phyloP scores from a whole-genome alignment of 116 monocot species.

The Papilionanthe hybrid region DNA sequence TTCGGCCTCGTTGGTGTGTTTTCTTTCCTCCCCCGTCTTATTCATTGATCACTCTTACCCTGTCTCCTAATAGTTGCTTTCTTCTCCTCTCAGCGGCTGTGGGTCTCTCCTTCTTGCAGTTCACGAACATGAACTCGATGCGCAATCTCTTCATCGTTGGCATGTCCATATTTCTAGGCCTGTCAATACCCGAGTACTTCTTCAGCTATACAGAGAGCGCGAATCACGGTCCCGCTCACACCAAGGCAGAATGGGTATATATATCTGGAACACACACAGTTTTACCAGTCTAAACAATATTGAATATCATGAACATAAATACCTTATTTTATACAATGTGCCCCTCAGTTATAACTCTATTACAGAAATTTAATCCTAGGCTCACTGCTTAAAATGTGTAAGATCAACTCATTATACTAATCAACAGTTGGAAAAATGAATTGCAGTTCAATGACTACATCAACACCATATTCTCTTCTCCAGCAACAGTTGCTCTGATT shows the following conservation, averaged over 20 bases:
- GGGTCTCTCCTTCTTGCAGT: conserved; percentile 95
- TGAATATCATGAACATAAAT: too few species aligned
- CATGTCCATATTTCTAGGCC: conserved; percentile 80
- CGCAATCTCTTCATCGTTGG: conserved; percentile 85
- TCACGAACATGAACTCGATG: conserved; percentile 99
- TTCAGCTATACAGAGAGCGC: conserved; percentile 46
- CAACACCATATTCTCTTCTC: conserved; percentile 82
- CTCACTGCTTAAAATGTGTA: too few species aligned
- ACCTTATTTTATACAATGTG: too few species aligned
- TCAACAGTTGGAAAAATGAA: too few species aligned
- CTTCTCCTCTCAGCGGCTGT: conserved; percentile 57
- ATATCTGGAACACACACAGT: too few species aligned
- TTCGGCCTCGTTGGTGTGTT: conserved; percentile 82
- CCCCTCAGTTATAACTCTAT: too few species aligned
- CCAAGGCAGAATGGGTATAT: conserved; percentile 82
- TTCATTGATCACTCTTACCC: too few species aligned
- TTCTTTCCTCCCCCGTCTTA: not conserved
- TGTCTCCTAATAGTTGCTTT: not conserved
- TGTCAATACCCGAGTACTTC: conserved; percentile 92
- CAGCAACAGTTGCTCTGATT: conserved; percentile 72
- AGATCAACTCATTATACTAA: too few species aligned
- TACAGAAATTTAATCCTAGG: too few species aligned
- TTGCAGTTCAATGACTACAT: conserved; percentile 86
- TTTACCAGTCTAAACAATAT: too few species aligned
- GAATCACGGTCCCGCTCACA: conserved; percentile 69